Evolutionary conservation across 129 eudicot species (phyloP).

Genomic region (sunflower (Helianthus annuus)): DNA sequence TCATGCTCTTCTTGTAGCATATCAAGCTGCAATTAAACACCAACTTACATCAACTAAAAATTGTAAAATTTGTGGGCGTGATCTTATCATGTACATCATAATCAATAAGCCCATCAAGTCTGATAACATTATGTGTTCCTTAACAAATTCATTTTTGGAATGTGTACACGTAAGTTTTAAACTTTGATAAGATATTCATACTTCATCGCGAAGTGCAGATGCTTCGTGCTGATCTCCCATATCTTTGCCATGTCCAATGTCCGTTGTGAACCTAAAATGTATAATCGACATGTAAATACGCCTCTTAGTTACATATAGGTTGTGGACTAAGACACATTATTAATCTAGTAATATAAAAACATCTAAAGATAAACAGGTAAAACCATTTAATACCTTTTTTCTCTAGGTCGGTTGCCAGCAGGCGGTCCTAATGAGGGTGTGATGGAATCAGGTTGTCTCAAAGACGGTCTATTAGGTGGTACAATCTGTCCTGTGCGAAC

Average conservation of each 20-base stretch:
- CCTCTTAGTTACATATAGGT: background rate
- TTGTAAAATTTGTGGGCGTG: constrained; percentile 6
- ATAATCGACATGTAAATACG: background rate
- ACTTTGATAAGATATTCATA: constrained; percentile 30
- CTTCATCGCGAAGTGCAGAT: constrained; percentile 94
- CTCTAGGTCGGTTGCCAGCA: constrained; percentile 47
- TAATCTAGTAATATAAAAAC: background rate
- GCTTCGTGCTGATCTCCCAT: constrained; percentile 72
- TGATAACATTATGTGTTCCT: background rate
- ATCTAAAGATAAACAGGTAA: constrained; percentile 4
- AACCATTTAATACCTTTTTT: constrained; percentile 53
- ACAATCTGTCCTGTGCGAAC: constrained; percentile 52
- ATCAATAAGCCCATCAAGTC: background rate
- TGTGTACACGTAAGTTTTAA: background rate
- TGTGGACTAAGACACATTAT: background rate
- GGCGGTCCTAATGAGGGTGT: constrained; percentile 80
- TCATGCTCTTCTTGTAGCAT: constrained; percentile 99
- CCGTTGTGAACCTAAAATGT: constrained; percentile 54
- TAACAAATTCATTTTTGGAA: background rate
- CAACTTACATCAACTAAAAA: constrained; percentile 19
- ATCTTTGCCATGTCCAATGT: constrained; percentile 59
- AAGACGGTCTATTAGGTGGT: constrained; percentile 62
- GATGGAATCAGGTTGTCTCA: constrained; percentile 60
- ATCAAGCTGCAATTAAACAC: constrained; percentile 77
- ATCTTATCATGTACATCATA: constrained; percentile 16